Evolutionary conservation across 2,329 filamentous ascomycete genomes (phyloP), one percentile per base, ranked within the genome.

Genomic region (Cordyceps pruinosa): DNA sequence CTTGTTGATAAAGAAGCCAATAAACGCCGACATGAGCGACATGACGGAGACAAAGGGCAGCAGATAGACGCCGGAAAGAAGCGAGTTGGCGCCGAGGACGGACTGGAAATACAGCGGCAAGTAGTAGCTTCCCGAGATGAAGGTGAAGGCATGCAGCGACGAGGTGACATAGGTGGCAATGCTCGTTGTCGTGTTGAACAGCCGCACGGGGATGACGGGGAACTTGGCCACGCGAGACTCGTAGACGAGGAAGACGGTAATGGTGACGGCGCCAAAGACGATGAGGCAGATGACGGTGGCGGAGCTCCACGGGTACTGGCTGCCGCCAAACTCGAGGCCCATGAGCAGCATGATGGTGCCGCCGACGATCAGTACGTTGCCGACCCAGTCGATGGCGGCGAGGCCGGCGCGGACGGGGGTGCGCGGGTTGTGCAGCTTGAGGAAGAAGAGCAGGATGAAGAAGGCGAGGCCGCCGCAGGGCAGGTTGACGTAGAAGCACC

Each of bases 291-390:
- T 79, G 32, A 92, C 87, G 1, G 82, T 86, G 2, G 87, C 77
- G 0, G 88, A 92, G 53, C 73, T 72, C 90, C 90, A 96, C 1
- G 91, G 87, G 61, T 82, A 83, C 23, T 78, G 77, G 52, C 90
- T 81, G 49, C 90, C 91, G 56, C 91, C 92, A 60, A 93, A 90
- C 66, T 95, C 87, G 12, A 96, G 81, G 0, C 90, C 92, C 42
- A 96, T 83, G 4, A 96, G 82, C 62, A 96, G 78, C 89, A 96
- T 93, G 21, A 95, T 76, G 0, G 89, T 92, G 21, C 87, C 89
- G 42, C 87, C 88, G 25, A 92, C 80, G 67, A 95, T 83, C 30
- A 80, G 71, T 5, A 79, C 15, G 57, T 75, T 80, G 35, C 80
- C 80, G 0, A 75, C 60, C 81, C 81, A 85, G 69, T 85, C 82